Evolutionary conservation across 2,329 filamentous ascomycete genomes (phyloP).

Genomic region (Pyrenochaeta sp.): DNA sequence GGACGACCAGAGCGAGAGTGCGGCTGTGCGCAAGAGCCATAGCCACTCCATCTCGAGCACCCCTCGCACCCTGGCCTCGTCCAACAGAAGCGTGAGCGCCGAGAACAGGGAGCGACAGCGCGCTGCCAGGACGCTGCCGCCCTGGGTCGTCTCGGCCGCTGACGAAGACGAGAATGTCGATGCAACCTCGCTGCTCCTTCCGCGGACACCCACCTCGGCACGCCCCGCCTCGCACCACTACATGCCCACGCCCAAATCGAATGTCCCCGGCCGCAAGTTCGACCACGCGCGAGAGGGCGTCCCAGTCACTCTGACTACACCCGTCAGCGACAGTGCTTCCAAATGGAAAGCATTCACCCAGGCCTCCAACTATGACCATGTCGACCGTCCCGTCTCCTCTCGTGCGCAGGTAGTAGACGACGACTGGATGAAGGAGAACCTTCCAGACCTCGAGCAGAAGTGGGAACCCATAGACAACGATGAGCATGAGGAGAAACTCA

Average conservation of each 20-base stretch:
- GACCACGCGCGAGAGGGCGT: constrained; percentile 49
- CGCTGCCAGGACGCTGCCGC: constrained; percentile 45
- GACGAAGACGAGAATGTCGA: constrained; percentile 46
- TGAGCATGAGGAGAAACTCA: constrained; percentile 56
- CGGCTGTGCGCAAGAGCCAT: constrained; percentile 37
- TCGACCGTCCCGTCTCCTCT: constrained; percentile 34
- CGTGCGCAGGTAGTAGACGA: constrained; percentile 48
- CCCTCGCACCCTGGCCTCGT: constrained; percentile 46
- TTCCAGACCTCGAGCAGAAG: constrained; percentile 54
- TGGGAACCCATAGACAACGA: constrained; percentile 65
- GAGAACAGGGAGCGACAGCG: constrained; percentile 40
- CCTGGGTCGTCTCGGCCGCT: constrained; percentile 49
- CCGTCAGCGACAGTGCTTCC: constrained; percentile 44
- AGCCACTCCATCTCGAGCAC: constrained; percentile 46
- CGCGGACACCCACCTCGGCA: constrained; percentile 41
- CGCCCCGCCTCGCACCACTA: constrained; percentile 48
- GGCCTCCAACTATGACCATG: constrained; percentile 37
- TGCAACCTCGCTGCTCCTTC: constrained; percentile 41
- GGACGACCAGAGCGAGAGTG: constrained; percentile 34
- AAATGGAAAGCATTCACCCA: constrained; percentile 50
- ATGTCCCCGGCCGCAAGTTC: constrained; percentile 47
- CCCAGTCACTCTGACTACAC: constrained; percentile 45
- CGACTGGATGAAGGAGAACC: constrained; percentile 58
- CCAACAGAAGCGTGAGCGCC: constrained; percentile 34
- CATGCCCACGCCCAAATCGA: constrained; percentile 48